phyloP scores from a whole-genome alignment of 2,329 filamentous ascomycete species.

The Penicillium fuscoglaucum region DNA sequence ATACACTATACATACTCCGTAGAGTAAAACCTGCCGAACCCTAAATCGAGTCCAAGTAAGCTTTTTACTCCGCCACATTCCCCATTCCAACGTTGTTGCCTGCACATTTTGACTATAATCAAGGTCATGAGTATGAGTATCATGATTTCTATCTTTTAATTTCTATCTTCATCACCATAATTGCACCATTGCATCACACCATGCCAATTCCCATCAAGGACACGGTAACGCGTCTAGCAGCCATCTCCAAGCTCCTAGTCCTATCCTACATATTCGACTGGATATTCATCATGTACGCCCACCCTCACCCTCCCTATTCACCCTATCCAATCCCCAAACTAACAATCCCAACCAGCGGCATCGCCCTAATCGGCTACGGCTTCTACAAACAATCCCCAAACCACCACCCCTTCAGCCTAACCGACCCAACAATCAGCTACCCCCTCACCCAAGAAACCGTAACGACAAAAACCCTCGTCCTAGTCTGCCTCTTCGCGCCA shows the following conservation, averaged over 20 bases:
- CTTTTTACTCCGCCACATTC: background rate
- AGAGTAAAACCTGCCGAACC: no score
- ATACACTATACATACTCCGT: no score
- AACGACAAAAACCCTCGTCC: constrained; percentile 61
- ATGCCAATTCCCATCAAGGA: constrained; percentile 3
- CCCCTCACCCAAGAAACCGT: constrained; percentile 75
- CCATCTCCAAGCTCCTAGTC: constrained; percentile 54
- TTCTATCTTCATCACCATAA: background rate
- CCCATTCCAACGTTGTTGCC: no score
- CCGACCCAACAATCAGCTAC: constrained; percentile 76
- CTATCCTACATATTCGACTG: constrained; percentile 73
- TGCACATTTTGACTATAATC: no score
- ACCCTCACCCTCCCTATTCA: background rate
- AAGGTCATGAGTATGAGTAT: no score
- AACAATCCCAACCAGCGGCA: constrained; percentile 42
- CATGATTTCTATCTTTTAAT: no score
- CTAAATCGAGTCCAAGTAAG: background rate
- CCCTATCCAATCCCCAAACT: background rate
- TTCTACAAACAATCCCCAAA: constrained; percentile 64
- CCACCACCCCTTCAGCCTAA: constrained; percentile 68
- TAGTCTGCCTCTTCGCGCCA: constrained; percentile 66
- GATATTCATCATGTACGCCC: constrained; percentile 59
- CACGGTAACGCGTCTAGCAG: background rate
- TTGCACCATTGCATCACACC: background rate
- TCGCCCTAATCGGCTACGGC: constrained; percentile 59